phyloP scores from a whole-genome alignment of 495 filamentous ascomycete species.

The Daldinia childiae region DNA sequence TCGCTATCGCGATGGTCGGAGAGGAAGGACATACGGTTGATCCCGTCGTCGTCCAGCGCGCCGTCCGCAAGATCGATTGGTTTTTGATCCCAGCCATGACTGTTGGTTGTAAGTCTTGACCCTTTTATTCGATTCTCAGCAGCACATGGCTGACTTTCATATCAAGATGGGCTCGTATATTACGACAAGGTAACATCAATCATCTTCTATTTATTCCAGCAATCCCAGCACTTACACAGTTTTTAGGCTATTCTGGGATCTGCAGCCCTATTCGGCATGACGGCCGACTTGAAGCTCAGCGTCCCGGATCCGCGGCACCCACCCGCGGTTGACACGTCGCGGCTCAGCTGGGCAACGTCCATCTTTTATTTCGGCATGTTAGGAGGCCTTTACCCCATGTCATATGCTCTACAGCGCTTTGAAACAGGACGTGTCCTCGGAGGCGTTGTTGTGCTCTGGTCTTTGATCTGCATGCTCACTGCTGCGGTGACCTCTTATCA shows the following conservation, averaged over 20 bases:
- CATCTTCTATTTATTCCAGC: neutral
- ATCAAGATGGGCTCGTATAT: constrained; percentile 72
- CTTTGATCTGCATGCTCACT: constrained; percentile 71
- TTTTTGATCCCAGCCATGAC: constrained; percentile 78
- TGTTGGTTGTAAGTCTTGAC: constrained; percentile 58
- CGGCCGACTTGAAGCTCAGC: constrained; percentile 67
- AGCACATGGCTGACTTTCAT: constrained; percentile 1
- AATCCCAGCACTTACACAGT: constrained; percentile 8
- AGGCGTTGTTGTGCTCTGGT: constrained; percentile 72
- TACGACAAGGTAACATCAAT: constrained; percentile 70
- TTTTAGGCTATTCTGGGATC: constrained; percentile 73
- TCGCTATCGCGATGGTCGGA: constrained; percentile 53
- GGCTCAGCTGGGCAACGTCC: constrained; percentile 78
- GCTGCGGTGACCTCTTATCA: constrained; percentile 70
- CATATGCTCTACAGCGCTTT: constrained; percentile 72
- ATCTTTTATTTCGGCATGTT: constrained; percentile 85
- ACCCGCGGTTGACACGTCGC: constrained; percentile 65
- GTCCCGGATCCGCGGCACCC: constrained; percentile 61
- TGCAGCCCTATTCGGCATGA: constrained; percentile 79
- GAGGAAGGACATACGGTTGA: constrained; percentile 41
- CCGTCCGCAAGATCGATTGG: constrained; percentile 74
- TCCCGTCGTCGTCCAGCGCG: constrained; percentile 48
- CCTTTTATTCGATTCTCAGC: neutral
- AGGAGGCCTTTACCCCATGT: constrained; percentile 76
- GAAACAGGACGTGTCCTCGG: constrained; percentile 69